phyloP scores from a whole-genome alignment of 768 basidiomycete genomes.

The Obba rivulosa region DNA sequence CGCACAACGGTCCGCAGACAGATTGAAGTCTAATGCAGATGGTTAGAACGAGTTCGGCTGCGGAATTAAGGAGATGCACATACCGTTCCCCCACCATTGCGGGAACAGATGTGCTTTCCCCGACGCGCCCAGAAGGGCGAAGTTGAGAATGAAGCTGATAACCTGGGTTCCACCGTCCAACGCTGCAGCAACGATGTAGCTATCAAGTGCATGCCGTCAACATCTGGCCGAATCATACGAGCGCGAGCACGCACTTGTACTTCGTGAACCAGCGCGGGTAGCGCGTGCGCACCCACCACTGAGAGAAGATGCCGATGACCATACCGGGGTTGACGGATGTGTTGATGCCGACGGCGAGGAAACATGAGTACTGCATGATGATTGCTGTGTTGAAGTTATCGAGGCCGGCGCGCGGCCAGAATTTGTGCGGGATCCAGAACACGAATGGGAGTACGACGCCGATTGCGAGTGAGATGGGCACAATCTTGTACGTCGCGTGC shows the following conservation, averaged over 20 bases:
- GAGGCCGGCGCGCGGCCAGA: slow-evolving; percentile 42
- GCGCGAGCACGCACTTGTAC: slow-evolving; percentile 1
- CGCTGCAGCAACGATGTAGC: slow-evolving; percentile 36
- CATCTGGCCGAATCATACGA: neutral
- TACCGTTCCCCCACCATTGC: slow-evolving; percentile 23
- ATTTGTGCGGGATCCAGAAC: slow-evolving; percentile 43
- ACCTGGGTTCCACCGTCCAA: slow-evolving; percentile 36
- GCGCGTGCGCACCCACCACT: slow-evolving; percentile 36
- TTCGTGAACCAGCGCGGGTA: slow-evolving; percentile 34
- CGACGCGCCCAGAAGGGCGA: slow-evolving; percentile 24
- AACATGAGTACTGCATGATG: slow-evolving; percentile 33
- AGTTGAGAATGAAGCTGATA: slow-evolving; percentile 31
- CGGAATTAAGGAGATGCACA: neutral
- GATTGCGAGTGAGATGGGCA: slow-evolving; percentile 38
- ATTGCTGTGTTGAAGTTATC: slow-evolving; percentile 48
- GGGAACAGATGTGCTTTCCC: slow-evolving; percentile 23
- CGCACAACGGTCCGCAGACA: slow-evolving; percentile 22
- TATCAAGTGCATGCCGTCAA: slow-evolving; percentile 2
- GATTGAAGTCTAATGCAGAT: slow-evolving; percentile 12
- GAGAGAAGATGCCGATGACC: slow-evolving; percentile 39
- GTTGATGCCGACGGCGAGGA: slow-evolving; percentile 54
- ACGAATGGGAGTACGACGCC: slow-evolving; percentile 51
- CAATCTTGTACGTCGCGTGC: slow-evolving; percentile 11
- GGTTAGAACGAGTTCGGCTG: neutral
- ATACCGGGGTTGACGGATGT: slow-evolving; percentile 42